Evolutionary conservation across 257 asterid genomes (phyloP), one percentile per base, ranked within the genome.

Genomic region (Plantago ovata): DNA sequence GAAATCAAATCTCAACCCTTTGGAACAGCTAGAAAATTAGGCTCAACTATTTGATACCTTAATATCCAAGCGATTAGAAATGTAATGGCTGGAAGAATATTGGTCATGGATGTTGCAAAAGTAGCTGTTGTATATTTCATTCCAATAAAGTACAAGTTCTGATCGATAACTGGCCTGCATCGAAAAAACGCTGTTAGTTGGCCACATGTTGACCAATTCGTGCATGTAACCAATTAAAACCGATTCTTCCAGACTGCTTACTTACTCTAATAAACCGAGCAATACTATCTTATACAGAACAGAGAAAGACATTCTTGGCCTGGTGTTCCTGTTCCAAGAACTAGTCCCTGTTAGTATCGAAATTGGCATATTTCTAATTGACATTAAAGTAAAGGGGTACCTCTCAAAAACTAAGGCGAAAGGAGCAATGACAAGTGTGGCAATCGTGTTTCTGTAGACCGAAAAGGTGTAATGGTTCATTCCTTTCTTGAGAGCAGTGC

Each of bases 81-180:
- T 28, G 85, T 72, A 28, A 76, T 54, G 59, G 79, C 85, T 7
- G 85, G 85, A 3, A 79, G 69, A 67, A 76, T 49, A 42, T 79
- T 79, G 38, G 69, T 60, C 78, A 79, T 64, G 0, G 82, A 69
- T 6, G 71, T 19, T 18, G 82, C 72, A 64, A 69, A 75, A 56
- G 78, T 76, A 16, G 85, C 82, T 11, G 80, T 47, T 14, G 85
- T 72, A 13, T 62, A 68, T 52, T 68, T 72, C 82, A 79, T 75
- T 15, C 80, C 85, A 18, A 61, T 64, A 33, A 66, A 79, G 38
- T 69, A 79, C 58, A 76, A 53, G 62, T 79, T 72, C 55, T 72
- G 82, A 20, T 73, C 82, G 14, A 79, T 38, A 16, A 79, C 80
- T 50, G 85, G 82, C 61, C 85, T 76, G 73, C 32, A 45, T 38